Base-by-base conservation (phyloP, 1,284 basidiomycete genomes). In the Caloboletus firmus region DNA sequence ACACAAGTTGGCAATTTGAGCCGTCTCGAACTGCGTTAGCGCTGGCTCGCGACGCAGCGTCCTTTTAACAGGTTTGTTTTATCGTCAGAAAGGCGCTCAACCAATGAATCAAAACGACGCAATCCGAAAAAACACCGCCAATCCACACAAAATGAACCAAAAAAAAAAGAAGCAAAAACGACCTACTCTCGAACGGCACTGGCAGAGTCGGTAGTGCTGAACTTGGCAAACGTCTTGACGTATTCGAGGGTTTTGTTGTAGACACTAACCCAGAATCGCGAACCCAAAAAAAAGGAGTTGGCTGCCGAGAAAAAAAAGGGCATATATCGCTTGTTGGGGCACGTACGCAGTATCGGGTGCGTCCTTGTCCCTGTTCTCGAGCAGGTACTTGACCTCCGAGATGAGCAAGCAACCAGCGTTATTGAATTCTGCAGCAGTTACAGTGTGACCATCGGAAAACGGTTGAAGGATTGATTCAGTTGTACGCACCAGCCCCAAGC, bases 191-290 rank as follows among this genome's bases (percentile, higher is more conserved):
- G 88, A 55, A 94, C 93, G 49, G 91, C 89, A 63, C 87, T 85
- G 9, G 91, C 89, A 24, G 91, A 88, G 65, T 94, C 92, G 10
- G 88, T 87, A 30, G 90, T 91, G 62, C 87, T 89, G 74, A 94
- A 95, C 70, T 94, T 91, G 5, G 91, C 83, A 69, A 96, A 96
- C 10, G 87, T 91, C 68, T 89, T 89, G 58, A 95, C 93, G 67
- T 95, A 95, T 61, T 95, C 93, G 45, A 91, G 77, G 0, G 94
- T 95, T 71, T 96, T 95, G 72, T 92, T 93, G 70, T 92, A 95
- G 13, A 96, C 92, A 37, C 93, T 93, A 60, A 8, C 6, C 17
- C 26, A 24, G 7, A 11, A 31, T 32, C 26, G 1, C 6, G 6
- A n/a, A 7, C 5, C 8, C 2, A 22, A 31, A 18, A 5, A n/a